Evolutionary conservation across 441 rosid species (phyloP).

Genomic region (Populus hybrid): DNA sequence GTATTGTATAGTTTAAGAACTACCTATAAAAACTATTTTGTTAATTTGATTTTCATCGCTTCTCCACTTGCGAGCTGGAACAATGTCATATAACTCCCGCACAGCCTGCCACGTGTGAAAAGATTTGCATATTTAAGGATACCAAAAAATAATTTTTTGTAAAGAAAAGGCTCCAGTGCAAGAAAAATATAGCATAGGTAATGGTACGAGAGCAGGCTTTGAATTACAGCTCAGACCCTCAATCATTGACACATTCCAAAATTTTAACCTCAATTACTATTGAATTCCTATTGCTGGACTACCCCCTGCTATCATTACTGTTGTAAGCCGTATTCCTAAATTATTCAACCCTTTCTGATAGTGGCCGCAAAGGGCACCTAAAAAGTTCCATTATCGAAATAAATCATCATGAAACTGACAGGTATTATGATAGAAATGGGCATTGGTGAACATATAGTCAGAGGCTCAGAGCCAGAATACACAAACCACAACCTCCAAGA

Average conservation of each 20-base stretch:
- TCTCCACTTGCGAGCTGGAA: slow-evolving; percentile 81
- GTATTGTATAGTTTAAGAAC: slow-evolving; percentile 8
- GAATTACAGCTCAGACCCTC: background rate
- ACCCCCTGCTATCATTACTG: background rate
- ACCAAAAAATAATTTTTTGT: no score
- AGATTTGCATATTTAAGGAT: background rate
- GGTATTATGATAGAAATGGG: background rate
- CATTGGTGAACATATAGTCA: background rate
- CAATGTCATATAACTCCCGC: slow-evolving; percentile 88
- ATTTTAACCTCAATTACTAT: background rate
- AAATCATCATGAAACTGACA: background rate
- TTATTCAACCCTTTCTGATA: background rate
- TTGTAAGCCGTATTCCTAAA: background rate
- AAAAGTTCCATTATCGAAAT: background rate
- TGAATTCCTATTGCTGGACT: background rate
- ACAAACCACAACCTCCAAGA: background rate
- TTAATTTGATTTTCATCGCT: slow-evolving; percentile 49
- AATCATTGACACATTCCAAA: background rate
- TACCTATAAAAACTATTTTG: slow-evolving; percentile 91
- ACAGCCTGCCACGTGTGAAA: slow-evolving; percentile 61
- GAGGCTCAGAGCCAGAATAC: background rate
- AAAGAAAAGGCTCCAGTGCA: no score
- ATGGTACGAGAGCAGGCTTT: background rate
- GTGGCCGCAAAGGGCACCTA: background rate
- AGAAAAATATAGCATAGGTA: background rate